These are phyloP conservation scores for Fusarium pseudocircinatum DNA, from an alignment of 2,329 filamentous ascomycete species.

Conservation along the genomic window DNA sequence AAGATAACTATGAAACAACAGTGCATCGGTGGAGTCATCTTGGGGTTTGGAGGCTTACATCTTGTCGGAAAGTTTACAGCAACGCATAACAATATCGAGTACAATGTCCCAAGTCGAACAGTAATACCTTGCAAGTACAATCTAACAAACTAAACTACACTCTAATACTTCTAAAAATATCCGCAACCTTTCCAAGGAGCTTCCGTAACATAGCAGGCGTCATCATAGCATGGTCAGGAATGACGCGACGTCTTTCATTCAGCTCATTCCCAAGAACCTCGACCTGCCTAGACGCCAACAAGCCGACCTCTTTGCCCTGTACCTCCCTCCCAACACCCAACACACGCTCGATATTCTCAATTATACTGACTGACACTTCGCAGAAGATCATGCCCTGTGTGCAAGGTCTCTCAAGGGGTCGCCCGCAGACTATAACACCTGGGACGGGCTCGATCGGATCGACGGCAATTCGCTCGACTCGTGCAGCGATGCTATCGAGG, in stretches of 20 bases:
- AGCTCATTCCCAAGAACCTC: background rate
- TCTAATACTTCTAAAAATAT: background rate
- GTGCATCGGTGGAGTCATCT: rapidly evolving
- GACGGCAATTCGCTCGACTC: background rate
- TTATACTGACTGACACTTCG: rapidly evolving
- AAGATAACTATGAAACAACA: background rate
- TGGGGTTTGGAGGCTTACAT: background rate
- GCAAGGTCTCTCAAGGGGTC: background rate
- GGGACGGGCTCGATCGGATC: background rate
- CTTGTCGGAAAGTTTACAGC: too few species aligned
- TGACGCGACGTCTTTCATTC: background rate
- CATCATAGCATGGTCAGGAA: background rate
- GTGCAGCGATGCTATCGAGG: background rate
- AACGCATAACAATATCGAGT: too few species aligned
- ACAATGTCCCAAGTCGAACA: background rate
- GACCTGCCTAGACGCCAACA: background rate
- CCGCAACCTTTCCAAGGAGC: background rate
- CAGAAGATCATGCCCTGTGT: background rate
- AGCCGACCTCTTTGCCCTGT: rapidly evolving
- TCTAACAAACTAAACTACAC: rapidly evolving
- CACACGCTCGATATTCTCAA: background rate
- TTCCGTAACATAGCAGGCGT: background rate
- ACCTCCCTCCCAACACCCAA: background rate
- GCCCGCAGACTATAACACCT: background rate
- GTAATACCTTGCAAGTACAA: rapidly evolving